Base-by-base conservation (phyloP, 73 alveolate genomes). In the Blepharisma stoltei region DNA sequence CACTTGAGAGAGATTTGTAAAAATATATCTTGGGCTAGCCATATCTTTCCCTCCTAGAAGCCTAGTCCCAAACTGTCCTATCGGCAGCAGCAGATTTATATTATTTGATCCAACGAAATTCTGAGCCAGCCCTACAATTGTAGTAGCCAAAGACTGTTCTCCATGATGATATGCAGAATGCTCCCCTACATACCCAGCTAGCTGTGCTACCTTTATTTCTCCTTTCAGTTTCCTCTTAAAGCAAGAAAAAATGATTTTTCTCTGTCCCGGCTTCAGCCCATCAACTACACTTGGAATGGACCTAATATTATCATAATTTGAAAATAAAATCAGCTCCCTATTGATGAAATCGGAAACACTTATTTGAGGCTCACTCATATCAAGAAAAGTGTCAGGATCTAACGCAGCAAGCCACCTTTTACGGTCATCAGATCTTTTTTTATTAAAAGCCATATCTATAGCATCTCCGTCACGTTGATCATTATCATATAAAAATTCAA, bases 141-240 rank as follows among this genome's bases (percentile, higher is more conserved):
- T 96, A 69, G 77, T 85, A 25, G 91, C 89, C 82, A 88, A 75
- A 48, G 96, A 89, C 65, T 87, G 67, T 82, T 97, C 99, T 6
- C 99, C 99, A 81, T 97, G 99, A 81, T 97, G 99, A 86, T 97
- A 97, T 48, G 99, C 97, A 6, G 99, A 89, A 20, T 94, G 95
- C 84, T 97, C 98, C 18, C 99, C 97, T 6, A 95, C 97, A 60
- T 96, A 95, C 52, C 99, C 99, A 6, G 97, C 76, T 47, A 97
- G 83, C 80, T 96, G 96, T 50, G 99, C 99, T 7, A 97, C 99
- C 76, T 97, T 97, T 67, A 96, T 93, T 87, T 96, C 99, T 68
- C 78, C 70, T 54, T 68, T 94, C 49, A 90, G 86, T 76, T 94
- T 91, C 71, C 98, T 82, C 78, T 96, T 94, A 76, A 96, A 94